Evolutionary conservation across 441 rosid genomes (phyloP).

Genomic region (Metrosideros polymorpha): DNA sequence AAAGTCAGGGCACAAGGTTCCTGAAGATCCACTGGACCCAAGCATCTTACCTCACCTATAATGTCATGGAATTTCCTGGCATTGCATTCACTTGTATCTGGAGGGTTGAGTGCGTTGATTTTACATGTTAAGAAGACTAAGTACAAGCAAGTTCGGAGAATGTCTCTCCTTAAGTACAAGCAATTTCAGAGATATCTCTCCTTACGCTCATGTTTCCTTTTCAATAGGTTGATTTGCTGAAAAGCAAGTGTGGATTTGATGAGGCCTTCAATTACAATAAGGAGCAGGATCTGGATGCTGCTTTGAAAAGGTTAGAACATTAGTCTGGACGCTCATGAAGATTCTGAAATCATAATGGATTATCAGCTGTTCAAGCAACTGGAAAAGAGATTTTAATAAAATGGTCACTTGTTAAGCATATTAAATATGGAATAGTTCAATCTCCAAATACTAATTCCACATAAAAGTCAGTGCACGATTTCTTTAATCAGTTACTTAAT

Average conservation of each 20-base stretch:
- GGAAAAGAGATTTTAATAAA: background rate
- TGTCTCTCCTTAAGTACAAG: too few species aligned
- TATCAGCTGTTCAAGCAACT: background rate
- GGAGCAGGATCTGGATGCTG: constrained; percentile 45
- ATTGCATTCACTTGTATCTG: background rate
- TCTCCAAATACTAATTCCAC: background rate
- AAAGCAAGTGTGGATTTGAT: constrained; percentile 58
- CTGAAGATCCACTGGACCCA: background rate
- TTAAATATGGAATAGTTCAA: background rate
- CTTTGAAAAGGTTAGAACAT: constrained; percentile 53
- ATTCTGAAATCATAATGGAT: background rate
- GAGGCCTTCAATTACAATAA: constrained; percentile 81
- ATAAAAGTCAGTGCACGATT: background rate
- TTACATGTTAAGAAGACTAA: background rate
- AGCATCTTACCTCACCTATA: background rate
- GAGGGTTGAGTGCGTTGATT: background rate
- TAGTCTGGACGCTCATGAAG: background rate
- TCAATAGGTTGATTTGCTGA: constrained; percentile 53
- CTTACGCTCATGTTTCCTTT: background rate
- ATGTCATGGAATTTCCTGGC: background rate
- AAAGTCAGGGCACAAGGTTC: background rate
- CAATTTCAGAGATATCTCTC: background rate
- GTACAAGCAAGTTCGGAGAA: background rate
- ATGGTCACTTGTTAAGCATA: background rate
- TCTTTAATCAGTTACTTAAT: background rate